Base-by-base conservation (phyloP, 2,329 filamentous ascomycete species). In the Fusarium coicis region DNA sequence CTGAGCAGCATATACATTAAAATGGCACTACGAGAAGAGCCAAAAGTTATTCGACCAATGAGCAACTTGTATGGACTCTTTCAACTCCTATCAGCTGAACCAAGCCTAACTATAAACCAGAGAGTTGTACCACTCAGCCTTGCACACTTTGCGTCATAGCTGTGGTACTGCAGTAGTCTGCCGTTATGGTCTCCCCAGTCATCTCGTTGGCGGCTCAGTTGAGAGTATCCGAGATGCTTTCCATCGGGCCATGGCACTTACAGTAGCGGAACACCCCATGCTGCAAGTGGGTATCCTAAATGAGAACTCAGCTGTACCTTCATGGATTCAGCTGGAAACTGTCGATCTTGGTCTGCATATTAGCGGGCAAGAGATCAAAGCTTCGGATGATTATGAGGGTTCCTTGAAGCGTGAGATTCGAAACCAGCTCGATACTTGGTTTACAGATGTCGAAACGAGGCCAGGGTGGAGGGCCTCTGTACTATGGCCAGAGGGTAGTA, bases 381-480 rank as follows among this genome's bases (percentile, higher is more conserved):
- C 40, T 8, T 50, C 59, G 0, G 40, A 52, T 10, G 44, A 54
- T 21, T 68, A 70, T 36, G 21, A 57, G 14, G 30, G n/a, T 32
- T 50, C 37, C 10, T 37, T 74, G 42, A 59, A 53, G 30, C 49
- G 59, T 6, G 55, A 36, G 15, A 63, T 72, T 23, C 40, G 57
- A 21, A 46, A n/a, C 32, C 68, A 76, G 39, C 63, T 76, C 9
- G 72, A 76, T 40, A 57, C 65, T 15, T 66, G 49, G 43, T 81
- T 78, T 37, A 43, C 49, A 6, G 37, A 76, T 23, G 58, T 74
- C 18, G 76, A 77, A 40, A 70, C 72, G 3, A 68, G 56, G 28
- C 80, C 79, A 11, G 73, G 68, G 1, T 81, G 80, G 79, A 74
- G 72, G 30, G 19, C 77, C 4, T 57, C 72, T 15, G 58, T 79